Conservation (phyloP, 2,329 filamentous ascomycete genomes). For the Lomentospora prolificans region DNA sequence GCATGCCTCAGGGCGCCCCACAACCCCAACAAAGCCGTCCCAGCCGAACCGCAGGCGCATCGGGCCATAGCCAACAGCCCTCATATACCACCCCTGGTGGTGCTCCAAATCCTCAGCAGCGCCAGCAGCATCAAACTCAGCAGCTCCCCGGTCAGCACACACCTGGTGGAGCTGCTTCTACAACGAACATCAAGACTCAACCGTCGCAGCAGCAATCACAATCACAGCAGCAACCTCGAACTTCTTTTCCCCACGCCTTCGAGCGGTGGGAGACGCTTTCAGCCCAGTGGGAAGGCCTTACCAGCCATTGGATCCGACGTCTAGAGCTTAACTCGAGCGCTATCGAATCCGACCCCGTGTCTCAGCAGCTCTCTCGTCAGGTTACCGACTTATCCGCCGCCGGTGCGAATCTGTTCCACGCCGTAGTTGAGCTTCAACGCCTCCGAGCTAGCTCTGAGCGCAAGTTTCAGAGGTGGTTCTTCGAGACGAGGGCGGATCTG, state of each 20-base stretch:
- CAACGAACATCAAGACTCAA: neutral
- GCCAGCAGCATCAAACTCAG: slow-evolving; percentile 12
- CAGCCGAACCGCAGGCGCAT: slow-evolving; percentile 12
- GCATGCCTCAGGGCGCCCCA: slow-evolving; percentile 4
- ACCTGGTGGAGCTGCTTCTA: slow-evolving; percentile 19
- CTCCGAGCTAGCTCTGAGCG: slow-evolving; percentile 89
- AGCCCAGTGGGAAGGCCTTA: slow-evolving; percentile 95
- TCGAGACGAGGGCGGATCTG: slow-evolving; percentile 81
- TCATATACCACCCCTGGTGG: slow-evolving; percentile 3
- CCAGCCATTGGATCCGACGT: slow-evolving; percentile 92
- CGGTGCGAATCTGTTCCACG: slow-evolving; percentile 93
- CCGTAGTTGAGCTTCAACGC: slow-evolving; percentile 89
- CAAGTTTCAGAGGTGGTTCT: slow-evolving; percentile 98
- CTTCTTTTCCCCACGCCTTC: slow-evolving; percentile 89
- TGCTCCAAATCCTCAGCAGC: slow-evolving; percentile 6
- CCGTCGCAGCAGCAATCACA: slow-evolving; percentile 15
- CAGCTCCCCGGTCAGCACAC: slow-evolving; percentile 12
- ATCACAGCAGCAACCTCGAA: slow-evolving; percentile 34
- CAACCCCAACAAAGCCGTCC: slow-evolving; percentile 11
- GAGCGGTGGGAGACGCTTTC: slow-evolving; percentile 96
- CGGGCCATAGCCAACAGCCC: slow-evolving; percentile 8
- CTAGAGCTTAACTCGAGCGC: slow-evolving; percentile 86
- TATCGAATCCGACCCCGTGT: slow-evolving; percentile 70
- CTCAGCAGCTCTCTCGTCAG: slow-evolving; percentile 81
- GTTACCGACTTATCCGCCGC: slow-evolving; percentile 96